Evolutionary conservation across 495 filamentous ascomycete species (phyloP).

Genomic region (Ramalina peruviana): DNA sequence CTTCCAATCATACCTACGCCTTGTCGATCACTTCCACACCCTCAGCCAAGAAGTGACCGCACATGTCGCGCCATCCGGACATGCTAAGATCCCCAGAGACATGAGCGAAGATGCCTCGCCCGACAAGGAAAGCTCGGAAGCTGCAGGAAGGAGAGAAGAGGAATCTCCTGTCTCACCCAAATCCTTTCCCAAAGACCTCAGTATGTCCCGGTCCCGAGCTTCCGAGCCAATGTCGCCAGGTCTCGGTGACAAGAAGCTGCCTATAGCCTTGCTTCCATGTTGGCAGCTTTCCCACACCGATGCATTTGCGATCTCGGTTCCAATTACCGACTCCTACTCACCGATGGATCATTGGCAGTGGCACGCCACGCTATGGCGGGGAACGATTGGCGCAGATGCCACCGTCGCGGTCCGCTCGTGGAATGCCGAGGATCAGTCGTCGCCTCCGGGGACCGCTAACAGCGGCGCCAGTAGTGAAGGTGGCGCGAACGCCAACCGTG

Average conservation of each 20-base stretch:
- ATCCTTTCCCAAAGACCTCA: conserved; percentile 5
- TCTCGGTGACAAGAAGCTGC: conserved; percentile 21
- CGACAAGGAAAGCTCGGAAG: not conserved
- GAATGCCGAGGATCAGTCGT: conserved; percentile 3
- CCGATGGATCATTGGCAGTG: conserved; percentile 94
- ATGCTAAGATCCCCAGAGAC: not conserved
- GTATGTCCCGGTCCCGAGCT: not conserved
- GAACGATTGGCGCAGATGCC: conserved; percentile 72
- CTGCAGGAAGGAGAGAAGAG: not conserved
- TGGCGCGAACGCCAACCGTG: not conserved
- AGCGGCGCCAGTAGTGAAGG: conserved; percentile 4
- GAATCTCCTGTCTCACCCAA: conserved; percentile 17
- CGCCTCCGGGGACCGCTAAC: not conserved
- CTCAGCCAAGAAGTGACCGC: conserved; percentile 8
- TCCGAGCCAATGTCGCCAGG: not conserved
- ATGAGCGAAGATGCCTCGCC: not conserved
- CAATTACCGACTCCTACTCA: conserved; percentile 62
- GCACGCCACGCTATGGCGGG: conserved; percentile 90
- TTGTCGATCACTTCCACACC: conserved; percentile 12
- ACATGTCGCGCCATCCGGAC: conserved; percentile 7
- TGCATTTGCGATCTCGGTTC: conserved; percentile 52
- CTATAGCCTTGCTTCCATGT: conserved; percentile 60
- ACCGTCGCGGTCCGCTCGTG: conserved; percentile 50
- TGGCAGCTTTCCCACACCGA: conserved; percentile 70
- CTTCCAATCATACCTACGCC: conserved; percentile 11